Evolutionary conservation across 2,329 filamentous ascomycete species (phyloP).

Genomic region (Claviceps purpurea): DNA sequence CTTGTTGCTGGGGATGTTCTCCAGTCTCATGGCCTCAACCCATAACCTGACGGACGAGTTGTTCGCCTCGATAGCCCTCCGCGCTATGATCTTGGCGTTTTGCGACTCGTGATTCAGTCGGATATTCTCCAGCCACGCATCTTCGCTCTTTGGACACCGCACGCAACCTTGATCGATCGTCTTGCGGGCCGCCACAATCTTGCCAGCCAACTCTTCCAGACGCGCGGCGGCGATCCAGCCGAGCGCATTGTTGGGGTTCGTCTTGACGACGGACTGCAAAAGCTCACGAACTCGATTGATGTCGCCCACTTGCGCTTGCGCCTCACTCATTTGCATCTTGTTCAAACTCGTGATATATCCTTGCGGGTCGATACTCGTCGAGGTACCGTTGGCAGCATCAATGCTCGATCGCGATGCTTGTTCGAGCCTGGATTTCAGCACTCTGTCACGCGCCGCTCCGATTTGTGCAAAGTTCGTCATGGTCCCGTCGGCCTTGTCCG

Average conservation of each 20-base stretch:
- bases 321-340: constrained; percentile 65
- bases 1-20: constrained; percentile 69
- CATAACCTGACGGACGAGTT: constrained; percentile 78
- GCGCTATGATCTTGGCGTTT: constrained; percentile 92
- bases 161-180: constrained; percentile 81
- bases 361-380: constrained; percentile 86
- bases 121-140: constrained; percentile 93
- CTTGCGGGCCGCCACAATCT: constrained; percentile 76
- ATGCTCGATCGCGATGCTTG: constrained; percentile 63
- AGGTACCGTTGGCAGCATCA: constrained; percentile 59
- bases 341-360: constrained; percentile 89
- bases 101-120: constrained; percentile 71
- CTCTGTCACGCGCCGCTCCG: constrained; percentile 89
- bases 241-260: constrained; percentile 85
- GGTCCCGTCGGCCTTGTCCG: constrained; percentile 58
- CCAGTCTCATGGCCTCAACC: constrained; percentile 90
- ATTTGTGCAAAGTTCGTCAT: constrained; percentile 99
- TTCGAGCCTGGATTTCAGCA: constrained; percentile 84
- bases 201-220: constrained; percentile 84
- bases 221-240: constrained; percentile 93
- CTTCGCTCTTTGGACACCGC: constrained; percentile 85
- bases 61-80: constrained; percentile 85
- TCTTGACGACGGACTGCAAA: constrained; percentile 93
- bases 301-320: constrained; percentile 78
- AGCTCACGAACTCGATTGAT: constrained; percentile 87